Evolutionary conservation across 345 rosid genomes (phyloP).

Genomic region (Psidium guajava): DNA sequence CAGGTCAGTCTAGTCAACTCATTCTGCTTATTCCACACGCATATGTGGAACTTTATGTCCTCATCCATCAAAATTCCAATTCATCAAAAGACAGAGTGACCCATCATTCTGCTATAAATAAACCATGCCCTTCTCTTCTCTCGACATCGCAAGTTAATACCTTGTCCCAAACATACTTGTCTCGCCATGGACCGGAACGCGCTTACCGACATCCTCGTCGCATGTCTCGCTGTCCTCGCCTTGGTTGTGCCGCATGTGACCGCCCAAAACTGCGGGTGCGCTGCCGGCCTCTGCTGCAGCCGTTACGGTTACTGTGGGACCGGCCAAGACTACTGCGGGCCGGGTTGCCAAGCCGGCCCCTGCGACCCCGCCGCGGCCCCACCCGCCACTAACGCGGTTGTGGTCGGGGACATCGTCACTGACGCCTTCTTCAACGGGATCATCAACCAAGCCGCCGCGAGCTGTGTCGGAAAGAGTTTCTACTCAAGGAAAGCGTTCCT

Average conservation of each 20-base stretch:
- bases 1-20: not conserved
- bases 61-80: not conserved
- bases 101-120: not conserved
- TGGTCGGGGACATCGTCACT: conserved; percentile 31
- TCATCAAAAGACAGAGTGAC: not conserved
- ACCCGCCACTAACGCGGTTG: conserved; percentile 5
- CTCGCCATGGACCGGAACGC: not conserved
- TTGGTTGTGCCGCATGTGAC: not conserved
- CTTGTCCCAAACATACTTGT: not conserved
- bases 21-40: not conserved
- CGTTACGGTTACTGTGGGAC: conserved; percentile 29
- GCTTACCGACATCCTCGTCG: not conserved
- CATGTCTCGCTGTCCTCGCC: not conserved
- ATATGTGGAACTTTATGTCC: not conserved
- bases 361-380: conserved; percentile 29
- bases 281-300: conserved; percentile 31
- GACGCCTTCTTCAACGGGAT: conserved; percentile 46
- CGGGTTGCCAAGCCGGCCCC: conserved; percentile 50
- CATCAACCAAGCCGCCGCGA: conserved; percentile 28
- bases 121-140: not conserved
- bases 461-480: conserved; percentile 50
- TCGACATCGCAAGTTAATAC: not conserved
- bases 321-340: conserved; percentile 27
- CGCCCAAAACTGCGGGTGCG: conserved; percentile 33
- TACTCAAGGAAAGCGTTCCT: conserved; percentile 51